Percentiles rank a stretch among this genome's conserved stretches.
Evolutionary conservation across 768 basidiomycete genomes (phyloP).

Genomic region (Sporobolomyces pararoseus): DNA sequence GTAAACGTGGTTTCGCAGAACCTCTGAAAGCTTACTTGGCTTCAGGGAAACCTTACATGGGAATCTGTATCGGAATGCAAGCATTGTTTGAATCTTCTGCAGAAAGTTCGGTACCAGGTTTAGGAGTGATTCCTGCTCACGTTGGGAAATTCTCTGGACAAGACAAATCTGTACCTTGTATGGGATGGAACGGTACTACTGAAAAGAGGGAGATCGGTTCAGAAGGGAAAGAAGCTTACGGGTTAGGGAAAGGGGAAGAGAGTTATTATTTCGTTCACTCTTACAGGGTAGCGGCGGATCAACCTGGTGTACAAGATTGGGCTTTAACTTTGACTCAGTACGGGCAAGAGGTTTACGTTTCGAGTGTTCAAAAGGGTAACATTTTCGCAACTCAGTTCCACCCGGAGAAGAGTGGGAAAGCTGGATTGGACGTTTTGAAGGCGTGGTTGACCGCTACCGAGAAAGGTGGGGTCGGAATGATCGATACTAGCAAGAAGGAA

Average conservation of each 20-base stretch:
- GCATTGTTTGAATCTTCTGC: slow-evolving; percentile 81
- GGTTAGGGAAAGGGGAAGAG: slow-evolving; percentile 53
- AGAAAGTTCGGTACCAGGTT: slow-evolving; percentile 69
- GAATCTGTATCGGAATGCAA: slow-evolving; percentile 98
- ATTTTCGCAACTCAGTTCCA: slow-evolving; percentile 95
- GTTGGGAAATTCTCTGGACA: slow-evolving; percentile 62
- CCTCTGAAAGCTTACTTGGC: slow-evolving; percentile 76
- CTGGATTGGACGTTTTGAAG: slow-evolving; percentile 74
- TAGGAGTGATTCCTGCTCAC: slow-evolving; percentile 79
- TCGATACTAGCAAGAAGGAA: slow-evolving; percentile 26
- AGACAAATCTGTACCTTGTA: slow-evolving; percentile 86
- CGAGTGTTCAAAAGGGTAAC: slow-evolving; percentile 73
- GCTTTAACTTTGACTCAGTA: slow-evolving; percentile 84
- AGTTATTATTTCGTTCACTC: slow-evolving; percentile 98
- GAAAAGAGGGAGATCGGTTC: slow-evolving; percentile 51
- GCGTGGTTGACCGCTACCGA: slow-evolving; percentile 61
- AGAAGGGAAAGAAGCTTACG: slow-evolving; percentile 53
- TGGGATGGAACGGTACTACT: slow-evolving; percentile 76
- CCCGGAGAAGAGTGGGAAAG: slow-evolving; percentile 90
- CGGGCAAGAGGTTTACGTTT: slow-evolving; percentile 85
- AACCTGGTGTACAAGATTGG: slow-evolving; percentile 63
- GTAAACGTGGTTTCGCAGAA: slow-evolving; percentile 66
- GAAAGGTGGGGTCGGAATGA: slow-evolving; percentile 20
- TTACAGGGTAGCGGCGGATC: slow-evolving; percentile 73
- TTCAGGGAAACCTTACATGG: slow-evolving; percentile 79